Evolutionary conservation across 148 eudicot species (phyloP), one percentile per base, ranked within the genome.

Genomic region (Rhododendron mucronatum): DNA sequence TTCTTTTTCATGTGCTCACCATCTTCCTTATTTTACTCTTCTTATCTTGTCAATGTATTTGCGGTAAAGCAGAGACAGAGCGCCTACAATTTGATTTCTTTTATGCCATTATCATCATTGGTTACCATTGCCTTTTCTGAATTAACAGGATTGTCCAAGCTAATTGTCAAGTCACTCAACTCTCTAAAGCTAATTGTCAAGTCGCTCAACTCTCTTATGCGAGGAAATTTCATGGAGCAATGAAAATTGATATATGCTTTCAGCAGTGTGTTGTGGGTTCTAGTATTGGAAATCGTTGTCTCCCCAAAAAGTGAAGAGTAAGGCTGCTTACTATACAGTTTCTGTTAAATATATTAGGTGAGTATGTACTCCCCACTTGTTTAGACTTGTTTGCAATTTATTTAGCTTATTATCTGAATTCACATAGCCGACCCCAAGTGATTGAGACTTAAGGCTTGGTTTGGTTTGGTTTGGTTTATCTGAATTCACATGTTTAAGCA

Each of bases 1-100:
- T 88, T 85, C 87, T 82, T 85, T 85, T 63, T 47, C 89, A 88
- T 82, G 87, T 85, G 89, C 87, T 82, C 39, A 45, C 20, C 51
- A 82, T 57, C 44, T 74, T 78, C 3, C 69, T 85, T 57, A 82
- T 82, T 82, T 59, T 30, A 81, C 18, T 82, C 3, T 35, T 35
- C 2, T 44, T 44, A 81, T 50, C 39, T 30, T 81, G 45, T 81
- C 45, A 13, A 51, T 48, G 83, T 55, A 20, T 28, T 20, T 8
- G 45, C 48, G 11, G 6, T 15, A 10, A 3, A 81, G 45, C 67
- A 16, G 83, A 53, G 71, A 57, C 84, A 82, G 12, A 23, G 73
- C 53, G 50, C 69, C 84, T 39, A 82, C 71, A 59, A 82, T 35
- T 37, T 39, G 73, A 82, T 59, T 59, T 33, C 15, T 55, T 82